Evolutionary conservation across 2,329 filamentous ascomycete genomes (phyloP).

Genomic region (Penicillium vulpinum): DNA sequence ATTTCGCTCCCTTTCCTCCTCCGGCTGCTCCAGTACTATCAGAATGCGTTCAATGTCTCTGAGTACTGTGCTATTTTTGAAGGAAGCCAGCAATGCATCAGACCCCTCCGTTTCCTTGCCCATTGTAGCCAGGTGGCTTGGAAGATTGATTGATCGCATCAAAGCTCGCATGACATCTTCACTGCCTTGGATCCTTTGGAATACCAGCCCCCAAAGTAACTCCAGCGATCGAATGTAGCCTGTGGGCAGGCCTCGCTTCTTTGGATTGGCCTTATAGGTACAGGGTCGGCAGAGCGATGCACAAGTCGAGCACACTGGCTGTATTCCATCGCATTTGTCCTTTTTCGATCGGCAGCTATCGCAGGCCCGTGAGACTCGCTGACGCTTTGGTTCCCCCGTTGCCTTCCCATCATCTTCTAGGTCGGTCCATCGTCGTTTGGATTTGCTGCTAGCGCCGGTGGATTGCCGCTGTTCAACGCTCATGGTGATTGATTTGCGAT

Average conservation of each 20-base stretch:
- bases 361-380: slow-evolving; percentile 67
- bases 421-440: slow-evolving; percentile 34
- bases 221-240: slow-evolving; percentile 76
- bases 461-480: slow-evolving; percentile 35
- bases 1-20: slow-evolving; percentile 40
- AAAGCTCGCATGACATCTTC: slow-evolving; percentile 60
- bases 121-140: slow-evolving; percentile 36
- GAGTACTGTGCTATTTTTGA: slow-evolving; percentile 63
- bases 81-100: slow-evolving; percentile 60
- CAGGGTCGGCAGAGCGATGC: slow-evolving; percentile 63
- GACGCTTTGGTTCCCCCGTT: slow-evolving; percentile 54
- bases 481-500: slow-evolving; percentile 32
- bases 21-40: slow-evolving; percentile 43
- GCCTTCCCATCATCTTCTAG: slow-evolving; percentile 32
- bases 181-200: slow-evolving; percentile 60
- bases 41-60: slow-evolving; percentile 64
- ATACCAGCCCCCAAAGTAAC: slow-evolving; percentile 65
- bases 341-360: slow-evolving; percentile 67
- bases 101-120: slow-evolving; percentile 49
- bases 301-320: slow-evolving; percentile 68
- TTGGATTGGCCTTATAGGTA: slow-evolving; percentile 70
- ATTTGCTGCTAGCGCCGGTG: slow-evolving; percentile 30
- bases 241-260: slow-evolving; percentile 77
- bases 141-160: slow-evolving; percentile 50
- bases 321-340: slow-evolving; percentile 71